Percentiles rank a stretch among this genome's conserved stretches.
phyloP scores from a whole-genome alignment of 768 basidiomycete species.

The Pleurotus ostreatus region DNA sequence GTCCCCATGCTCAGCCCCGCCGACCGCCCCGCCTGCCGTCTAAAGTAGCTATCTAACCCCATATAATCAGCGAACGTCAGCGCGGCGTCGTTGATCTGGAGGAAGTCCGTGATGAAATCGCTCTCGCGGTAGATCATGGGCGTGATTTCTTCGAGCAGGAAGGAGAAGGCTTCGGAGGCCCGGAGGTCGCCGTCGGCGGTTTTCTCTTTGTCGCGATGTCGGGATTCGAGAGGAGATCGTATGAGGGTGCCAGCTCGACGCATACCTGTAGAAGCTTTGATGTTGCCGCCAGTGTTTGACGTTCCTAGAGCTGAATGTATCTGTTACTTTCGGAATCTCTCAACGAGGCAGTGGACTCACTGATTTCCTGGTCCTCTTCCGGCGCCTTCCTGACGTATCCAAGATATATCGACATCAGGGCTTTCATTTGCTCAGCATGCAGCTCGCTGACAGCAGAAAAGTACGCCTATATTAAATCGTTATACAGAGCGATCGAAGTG shows the following conservation, averaged over 20 bases:
- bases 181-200: conserved; percentile 54
- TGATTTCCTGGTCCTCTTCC: conserved; percentile 74
- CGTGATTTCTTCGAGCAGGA: conserved; percentile 72
- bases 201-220: conserved; percentile 56
- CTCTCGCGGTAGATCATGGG: conserved; percentile 79
- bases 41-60: conserved; percentile 90
- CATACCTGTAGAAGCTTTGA: conserved; percentile 56
- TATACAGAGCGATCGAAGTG: neutral
- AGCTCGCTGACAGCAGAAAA: conserved; percentile 83
- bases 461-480: conserved; percentile 59
- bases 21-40: conserved; percentile 80
- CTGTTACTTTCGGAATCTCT: neutral
- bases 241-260: conserved; percentile 83
- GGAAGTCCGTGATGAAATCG: conserved; percentile 85
- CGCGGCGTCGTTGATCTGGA: conserved; percentile 85
- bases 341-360: conserved; percentile 31
- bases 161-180: conserved; percentile 72
- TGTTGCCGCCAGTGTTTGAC: conserved; percentile 32
- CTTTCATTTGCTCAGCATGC: conserved; percentile 78
- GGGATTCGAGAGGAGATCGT: conserved; percentile 67
- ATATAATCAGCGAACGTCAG: conserved; percentile 96
- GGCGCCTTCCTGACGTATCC: conserved; percentile 58
- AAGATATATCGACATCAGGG: conserved; percentile 56
- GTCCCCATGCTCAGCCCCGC: conserved; percentile 66
- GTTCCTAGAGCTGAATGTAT: conserved; percentile 40